Evolutionary conservation across 768 basidiomycete species (phyloP), one percentile per base, ranked within the genome.

Genomic region (Suillus discolor): DNA sequence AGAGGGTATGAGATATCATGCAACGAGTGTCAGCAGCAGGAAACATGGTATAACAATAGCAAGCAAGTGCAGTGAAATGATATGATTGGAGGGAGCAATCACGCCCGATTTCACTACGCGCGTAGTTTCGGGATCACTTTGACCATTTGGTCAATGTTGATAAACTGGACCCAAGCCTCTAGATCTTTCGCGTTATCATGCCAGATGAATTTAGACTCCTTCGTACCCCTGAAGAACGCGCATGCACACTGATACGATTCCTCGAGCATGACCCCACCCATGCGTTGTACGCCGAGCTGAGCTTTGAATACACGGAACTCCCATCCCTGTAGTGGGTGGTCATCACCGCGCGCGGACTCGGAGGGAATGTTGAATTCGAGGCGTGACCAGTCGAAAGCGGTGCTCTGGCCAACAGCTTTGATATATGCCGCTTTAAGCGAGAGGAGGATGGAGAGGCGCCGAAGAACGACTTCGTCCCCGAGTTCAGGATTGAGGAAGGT

Each of bases 221-320:
- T 78, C 7, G 83, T 84, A 12, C 89, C 89, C 36, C 92, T 82
- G 79, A 89, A 93, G 75, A 91, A 92, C 2, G 91, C 92, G 55
- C 85, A 85, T 5, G 88, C 90, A 73, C 92, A 93, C 72, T 91
- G 88, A 71, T 93, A 93, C 54, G 82, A 77, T 75, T 93, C 90
- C 67, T 87, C 83, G 49, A 86, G 79, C 49, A 91, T 78, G 23
- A 75, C 72, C 34, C 82, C 70, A 16, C 84, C 84, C 41, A 81
- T 77, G 9, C 89, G 83, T 15, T 86, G 85, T 3, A 93, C 88
- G 18, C 89, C 91, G 18, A 94, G 83, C 62, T 86, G 85, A 16
- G 90, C 86, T 64, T 84, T 84, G 84, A 91, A 95, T 49, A 94
- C 80, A 9, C 93, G 85, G 77, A 95, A 94, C 74, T 95, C 93